Percentiles rank a stretch among this genome's conserved stretches.
Evolutionary conservation across 768 basidiomycete genomes (phyloP).

Genomic region (Tricholoma hemisulphureum): DNA sequence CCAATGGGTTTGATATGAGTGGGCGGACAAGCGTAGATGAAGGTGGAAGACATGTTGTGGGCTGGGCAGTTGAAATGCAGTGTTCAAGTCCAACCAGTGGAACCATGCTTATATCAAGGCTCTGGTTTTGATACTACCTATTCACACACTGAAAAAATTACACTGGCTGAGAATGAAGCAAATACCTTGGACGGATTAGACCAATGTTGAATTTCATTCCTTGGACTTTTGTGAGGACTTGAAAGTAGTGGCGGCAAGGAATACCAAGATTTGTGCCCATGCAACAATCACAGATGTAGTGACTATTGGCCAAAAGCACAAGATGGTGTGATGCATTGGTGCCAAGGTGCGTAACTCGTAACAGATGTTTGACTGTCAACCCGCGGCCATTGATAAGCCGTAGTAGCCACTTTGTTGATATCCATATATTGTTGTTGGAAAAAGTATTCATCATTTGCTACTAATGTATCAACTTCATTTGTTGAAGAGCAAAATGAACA

Average conservation of each 20-base stretch:
- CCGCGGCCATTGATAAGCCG: conserved; percentile 11
- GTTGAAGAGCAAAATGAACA: background rate
- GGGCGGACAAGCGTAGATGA: background rate
- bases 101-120: conserved; percentile 2
- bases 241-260: conserved; percentile 25
- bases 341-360: conserved; percentile 16
- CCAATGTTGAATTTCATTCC: conserved; percentile 24
- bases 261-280: conserved; percentile 27
- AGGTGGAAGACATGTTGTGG: background rate
- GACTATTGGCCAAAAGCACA: conserved; percentile 16
- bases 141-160: background rate
- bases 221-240: conserved; percentile 10
- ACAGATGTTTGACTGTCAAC: conserved; percentile 17
- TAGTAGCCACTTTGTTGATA: conserved; percentile 23
- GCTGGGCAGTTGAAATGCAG: background rate
- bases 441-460: conserved; percentile 18
- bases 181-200: conserved; percentile 19
- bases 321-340: conserved; percentile 19
- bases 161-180: background rate
- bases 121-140: conserved; percentile 21
- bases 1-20: conserved; percentile 5
- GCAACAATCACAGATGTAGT: conserved; percentile 28
- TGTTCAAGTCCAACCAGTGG: background rate
- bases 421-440: conserved; percentile 22
- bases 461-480: background rate